phyloP scores from a whole-genome alignment of 2,329 filamentous ascomycete genomes.

The Cadophora gregata region DNA sequence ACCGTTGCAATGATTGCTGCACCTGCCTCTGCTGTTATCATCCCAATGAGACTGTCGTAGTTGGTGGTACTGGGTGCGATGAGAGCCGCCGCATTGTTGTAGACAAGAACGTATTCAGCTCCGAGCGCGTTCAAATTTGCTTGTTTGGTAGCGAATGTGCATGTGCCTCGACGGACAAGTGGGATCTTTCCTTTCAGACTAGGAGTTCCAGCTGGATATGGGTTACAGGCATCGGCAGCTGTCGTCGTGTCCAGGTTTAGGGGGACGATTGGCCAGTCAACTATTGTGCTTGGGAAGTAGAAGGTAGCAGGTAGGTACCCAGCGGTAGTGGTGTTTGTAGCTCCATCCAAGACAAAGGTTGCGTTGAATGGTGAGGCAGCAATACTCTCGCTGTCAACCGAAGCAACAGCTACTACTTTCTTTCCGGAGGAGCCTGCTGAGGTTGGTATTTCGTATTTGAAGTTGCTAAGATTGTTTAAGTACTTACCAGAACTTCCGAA shows the following conservation, averaged over 20 bases:
- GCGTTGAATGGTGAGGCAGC: slow-evolving; percentile 4
- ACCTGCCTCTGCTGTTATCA: slow-evolving; percentile 14
- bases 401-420: slow-evolving; percentile 15
- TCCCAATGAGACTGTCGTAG: not conserved
- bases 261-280: slow-evolving; percentile 12
- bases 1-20: slow-evolving; percentile 10
- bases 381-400: not conserved
- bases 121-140: slow-evolving; percentile 1
- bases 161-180: slow-evolving; percentile 16
- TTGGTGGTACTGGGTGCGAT: not conserved
- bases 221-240: slow-evolving; percentile 4
- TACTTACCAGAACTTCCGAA: slow-evolving; percentile 8
- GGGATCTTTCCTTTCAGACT: slow-evolving; percentile 7
- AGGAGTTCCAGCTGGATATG: not conserved
- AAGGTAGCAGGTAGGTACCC: slow-evolving; percentile 12
- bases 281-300: slow-evolving; percentile 8
- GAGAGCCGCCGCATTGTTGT: slow-evolving; percentile 8
- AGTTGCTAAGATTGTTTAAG: too few species aligned
- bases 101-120: not conserved
- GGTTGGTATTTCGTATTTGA: too few species aligned
- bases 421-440: not conserved
- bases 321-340: slow-evolving; percentile 5
- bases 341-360: slow-evolving; percentile 8
- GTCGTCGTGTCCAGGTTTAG: not conserved
- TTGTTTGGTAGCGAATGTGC: slow-evolving; percentile 12